Conservation (phyloP, 306 rosid species). For the Pueraria montana region DNA sequence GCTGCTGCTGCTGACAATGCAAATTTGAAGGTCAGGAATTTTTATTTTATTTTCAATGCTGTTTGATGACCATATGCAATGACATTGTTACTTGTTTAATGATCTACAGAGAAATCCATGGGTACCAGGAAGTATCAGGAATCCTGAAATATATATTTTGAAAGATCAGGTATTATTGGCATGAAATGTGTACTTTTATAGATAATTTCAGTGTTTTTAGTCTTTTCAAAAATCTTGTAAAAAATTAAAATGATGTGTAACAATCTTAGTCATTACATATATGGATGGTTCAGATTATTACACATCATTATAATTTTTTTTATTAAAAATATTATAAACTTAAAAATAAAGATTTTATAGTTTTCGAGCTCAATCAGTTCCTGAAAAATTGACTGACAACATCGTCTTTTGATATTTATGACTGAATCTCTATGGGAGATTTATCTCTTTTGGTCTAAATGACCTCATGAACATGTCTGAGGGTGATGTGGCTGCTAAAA, state of each 20-base stretch:
- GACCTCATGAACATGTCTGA: slow-evolving; percentile 54
- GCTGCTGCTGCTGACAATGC: slow-evolving; percentile 66
- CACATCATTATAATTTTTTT: too few species aligned
- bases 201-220: neutral
- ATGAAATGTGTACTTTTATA: neutral
- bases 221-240: too few species aligned
- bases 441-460: neutral
- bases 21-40: slow-evolving; percentile 61
- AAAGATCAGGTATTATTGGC: slow-evolving; percentile 64
- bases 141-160: slow-evolving; percentile 78
- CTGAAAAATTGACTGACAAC: too few species aligned
- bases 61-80: slow-evolving; percentile 29
- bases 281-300: too few species aligned
- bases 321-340: too few species aligned
- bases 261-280: too few species aligned
- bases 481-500: slow-evolving; percentile 63
- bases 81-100: slow-evolving; percentile 24
- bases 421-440: too few species aligned
- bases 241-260: too few species aligned
- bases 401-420: too few species aligned
- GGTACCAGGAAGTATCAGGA: slow-evolving; percentile 85
- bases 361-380: too few species aligned
- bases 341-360: too few species aligned
- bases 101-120: slow-evolving; percentile 65
- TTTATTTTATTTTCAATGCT: slow-evolving; percentile 27